Percentiles rank a stretch among this genome's conserved stretches.
Evolutionary conservation across 306 rosid species (phyloP).

Genomic region (Vigna reflexopilosa): DNA sequence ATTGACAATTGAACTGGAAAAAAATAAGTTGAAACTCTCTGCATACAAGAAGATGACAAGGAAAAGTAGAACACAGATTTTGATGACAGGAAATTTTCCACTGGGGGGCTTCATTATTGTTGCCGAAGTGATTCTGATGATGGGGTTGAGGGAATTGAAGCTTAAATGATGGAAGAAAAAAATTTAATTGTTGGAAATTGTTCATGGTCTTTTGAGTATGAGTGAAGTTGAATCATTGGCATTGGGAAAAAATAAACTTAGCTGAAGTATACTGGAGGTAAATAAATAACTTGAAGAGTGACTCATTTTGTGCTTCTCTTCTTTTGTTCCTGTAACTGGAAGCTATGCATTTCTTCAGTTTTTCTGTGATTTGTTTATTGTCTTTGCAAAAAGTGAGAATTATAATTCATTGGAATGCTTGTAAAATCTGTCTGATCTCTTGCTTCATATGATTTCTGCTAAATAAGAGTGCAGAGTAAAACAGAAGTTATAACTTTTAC

Average conservation of each 20-base stretch:
- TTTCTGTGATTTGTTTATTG: neutral
- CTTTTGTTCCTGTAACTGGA: conserved; percentile 20
- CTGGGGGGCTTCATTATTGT: conserved; percentile 40
- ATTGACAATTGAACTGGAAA: conserved; percentile 36
- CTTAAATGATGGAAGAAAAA: conserved; percentile 26
- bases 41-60: conserved; percentile 38
- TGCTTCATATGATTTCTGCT: neutral
- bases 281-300: conserved; percentile 51
- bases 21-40: conserved; percentile 35
- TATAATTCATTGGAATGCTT: neutral
- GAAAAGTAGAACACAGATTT: conserved; percentile 38
- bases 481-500: neutral
- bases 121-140: conserved; percentile 25
- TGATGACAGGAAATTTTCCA: conserved; percentile 17
- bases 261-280: conserved; percentile 46
- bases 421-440: neutral
- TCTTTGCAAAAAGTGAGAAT: neutral
- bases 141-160: neutral
- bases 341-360: conserved; percentile 4
- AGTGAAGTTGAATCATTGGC: conserved; percentile 54
- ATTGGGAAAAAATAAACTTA: conserved; percentile 42
- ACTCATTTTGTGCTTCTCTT: conserved; percentile 53
- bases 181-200: conserved; percentile 18
- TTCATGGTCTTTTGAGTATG: conserved; percentile 41
- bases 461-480: neutral